A percentile compares a stretch with the other conserved stretches of the same genome.
Conservation (phyloP, 495 filamentous ascomycete genomes). For the Daldinia concentrica region DNA sequence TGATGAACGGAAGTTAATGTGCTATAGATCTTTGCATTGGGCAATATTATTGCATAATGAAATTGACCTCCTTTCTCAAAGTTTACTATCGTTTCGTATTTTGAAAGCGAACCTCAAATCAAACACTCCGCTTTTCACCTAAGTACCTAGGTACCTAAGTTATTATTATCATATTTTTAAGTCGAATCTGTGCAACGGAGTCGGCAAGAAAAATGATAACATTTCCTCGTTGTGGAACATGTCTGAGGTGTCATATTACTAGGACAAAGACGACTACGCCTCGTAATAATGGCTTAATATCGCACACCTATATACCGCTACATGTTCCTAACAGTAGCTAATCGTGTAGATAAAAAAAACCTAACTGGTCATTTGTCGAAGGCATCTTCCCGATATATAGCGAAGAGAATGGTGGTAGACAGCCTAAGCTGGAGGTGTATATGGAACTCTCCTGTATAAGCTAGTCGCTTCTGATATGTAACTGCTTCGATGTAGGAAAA, state of each 20-base stretch:
- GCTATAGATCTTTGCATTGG: neutral
- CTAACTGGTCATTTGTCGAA: neutral
- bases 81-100: no score
- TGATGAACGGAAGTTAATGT: neutral
- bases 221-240: neutral
- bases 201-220: neutral
- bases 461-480: neutral
- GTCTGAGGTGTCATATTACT: neutral
- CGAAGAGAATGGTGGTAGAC: neutral
- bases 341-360: neutral
- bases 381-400: neutral
- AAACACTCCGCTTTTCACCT: no score
- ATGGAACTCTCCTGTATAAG: neutral
- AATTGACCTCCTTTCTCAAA: no score
- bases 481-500: neutral
- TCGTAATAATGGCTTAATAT: neutral
- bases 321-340: neutral
- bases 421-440: neutral
- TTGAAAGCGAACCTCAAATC: no score
- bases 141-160: no score
- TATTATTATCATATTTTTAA: no score
- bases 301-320: neutral
- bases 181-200: neutral
- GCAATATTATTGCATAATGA: no score
- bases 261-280: conserved; percentile 1